Base-by-base conservation (phyloP, 768 basidiomycete genomes). In the Phanerochaete carnosa region DNA sequence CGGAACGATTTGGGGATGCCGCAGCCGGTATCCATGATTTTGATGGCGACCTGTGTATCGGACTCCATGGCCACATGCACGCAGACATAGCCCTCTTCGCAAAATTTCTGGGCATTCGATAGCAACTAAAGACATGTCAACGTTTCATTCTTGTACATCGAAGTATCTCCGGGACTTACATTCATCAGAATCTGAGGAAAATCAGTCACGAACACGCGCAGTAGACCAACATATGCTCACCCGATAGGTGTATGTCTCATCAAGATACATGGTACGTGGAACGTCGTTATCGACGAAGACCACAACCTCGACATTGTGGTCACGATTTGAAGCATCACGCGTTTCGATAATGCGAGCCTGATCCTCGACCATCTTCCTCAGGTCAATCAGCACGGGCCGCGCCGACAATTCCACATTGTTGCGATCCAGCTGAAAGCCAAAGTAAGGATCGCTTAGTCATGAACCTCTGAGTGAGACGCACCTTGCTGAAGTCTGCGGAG, bases 81-180 rank as follows among this genome's bases (percentile, higher is more conserved):
- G 43, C 67, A 71, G 22, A 71, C 66, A 55, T 65, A 69, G 19
- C 70, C 70, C 22, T 65, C 54, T 30, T 71, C 68, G 51, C 67
- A 68, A 59, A 71, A 71, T 47, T 71, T 71, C 61, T 69, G 68
- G 0, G 70, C 70, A 46, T 71, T 71, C 1, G 68, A 71, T 1
- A 71, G 62, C 1, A 71, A 64, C 70, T 71, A 29, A 1, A 29
- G 22, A 8, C 29, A 51, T 8, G 26, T 51, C 19, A 30, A 28
- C 39, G 15, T 57, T 45, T 3, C 25, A 13, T 19, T 15, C 6
- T 3, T 3, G 33, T 8, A 1, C 28, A 3, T 15, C 15, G n/a
- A 11, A 11, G 1, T n/a, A 56, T 28, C 28, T 6, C 13, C 2
- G n/a, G 7, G 1, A 53, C 69, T 57, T 43, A 71, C 70, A 25